Conservation (phyloP, 2,329 filamentous ascomycete genomes). For the Dactylellina leptospora region DNA sequence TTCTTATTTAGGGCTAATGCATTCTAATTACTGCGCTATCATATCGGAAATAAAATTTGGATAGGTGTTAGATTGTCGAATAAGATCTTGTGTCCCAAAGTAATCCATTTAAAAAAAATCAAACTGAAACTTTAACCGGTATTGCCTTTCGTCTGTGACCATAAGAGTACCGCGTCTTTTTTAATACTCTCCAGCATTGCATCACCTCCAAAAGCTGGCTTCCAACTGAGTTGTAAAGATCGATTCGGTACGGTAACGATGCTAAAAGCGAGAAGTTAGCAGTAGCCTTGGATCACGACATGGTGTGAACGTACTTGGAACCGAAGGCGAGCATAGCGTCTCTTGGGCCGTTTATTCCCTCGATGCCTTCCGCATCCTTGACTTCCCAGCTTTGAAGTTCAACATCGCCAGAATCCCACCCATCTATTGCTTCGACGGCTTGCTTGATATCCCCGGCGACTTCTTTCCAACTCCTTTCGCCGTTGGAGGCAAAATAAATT, state of each 20-base stretch:
- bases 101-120: too few species aligned
- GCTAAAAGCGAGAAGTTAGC: background rate
- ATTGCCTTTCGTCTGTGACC: constrained; percentile 10
- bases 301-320: constrained; percentile 23
- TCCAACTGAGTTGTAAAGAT: constrained; percentile 25
- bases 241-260: constrained; percentile 31
- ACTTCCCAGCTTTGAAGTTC: constrained; percentile 24
- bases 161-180: constrained; percentile 24
- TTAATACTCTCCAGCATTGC: constrained; percentile 34
- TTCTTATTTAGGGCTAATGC: too few species aligned
- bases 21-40: too few species aligned
- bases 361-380: constrained; percentile 20
- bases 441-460: constrained; percentile 26
- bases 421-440: constrained; percentile 26
- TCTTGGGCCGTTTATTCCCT: constrained; percentile 15
- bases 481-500: constrained; percentile 44
- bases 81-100: too few species aligned
- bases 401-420: constrained; percentile 29
- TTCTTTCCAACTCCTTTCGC: constrained; percentile 37
- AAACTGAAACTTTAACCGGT: too few species aligned
- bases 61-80: too few species aligned
- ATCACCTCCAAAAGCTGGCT: constrained; percentile 30
- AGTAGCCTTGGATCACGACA: background rate
- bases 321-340: constrained; percentile 37
- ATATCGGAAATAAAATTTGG: too few species aligned